Percentiles rank a stretch among this genome's conserved stretches.
Conservation (phyloP, 2,329 filamentous ascomycete species). For the Nemania sp. region DNA sequence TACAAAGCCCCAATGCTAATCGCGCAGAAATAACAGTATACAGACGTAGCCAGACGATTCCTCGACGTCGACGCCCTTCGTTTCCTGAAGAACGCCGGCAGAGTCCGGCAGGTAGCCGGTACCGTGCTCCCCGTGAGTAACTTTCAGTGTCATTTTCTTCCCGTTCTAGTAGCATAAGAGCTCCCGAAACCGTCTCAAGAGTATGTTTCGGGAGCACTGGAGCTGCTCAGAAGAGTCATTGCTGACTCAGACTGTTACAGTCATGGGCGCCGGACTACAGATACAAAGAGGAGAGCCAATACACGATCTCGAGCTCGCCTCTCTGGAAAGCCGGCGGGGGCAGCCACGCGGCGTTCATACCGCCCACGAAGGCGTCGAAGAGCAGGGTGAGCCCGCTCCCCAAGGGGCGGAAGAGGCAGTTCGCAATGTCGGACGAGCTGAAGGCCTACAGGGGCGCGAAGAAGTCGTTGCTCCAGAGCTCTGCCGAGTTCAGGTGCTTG, state of each 20-base stretch:
- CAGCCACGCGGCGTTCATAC: conserved; percentile 4
- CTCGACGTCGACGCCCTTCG: conserved; percentile 25
- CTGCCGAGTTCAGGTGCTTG: conserved; percentile 26
- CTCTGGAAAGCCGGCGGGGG: conserved; percentile 21
- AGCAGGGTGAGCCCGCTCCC: conserved; percentile 17
- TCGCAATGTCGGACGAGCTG: conserved; percentile 21
- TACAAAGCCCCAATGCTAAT: neutral
- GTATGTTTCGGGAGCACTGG: no score
- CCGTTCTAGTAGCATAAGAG: no score
- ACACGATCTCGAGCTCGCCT: conserved; percentile 6
- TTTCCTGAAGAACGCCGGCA: conserved; percentile 30
- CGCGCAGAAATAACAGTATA: conserved; percentile 15
- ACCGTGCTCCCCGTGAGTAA: conserved; percentile 30
- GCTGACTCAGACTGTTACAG: no score
- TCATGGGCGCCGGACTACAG: conserved; percentile 32
- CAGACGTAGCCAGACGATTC: conserved; percentile 28
- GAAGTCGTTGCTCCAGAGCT: conserved; percentile 33
- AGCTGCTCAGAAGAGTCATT: no score
- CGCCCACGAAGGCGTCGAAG: neutral
- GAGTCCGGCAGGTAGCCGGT: conserved; percentile 20
- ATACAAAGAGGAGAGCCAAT: conserved; percentile 17
- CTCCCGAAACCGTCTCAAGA: no score
- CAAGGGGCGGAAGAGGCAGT: conserved; percentile 15
- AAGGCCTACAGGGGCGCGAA: conserved; percentile 21
- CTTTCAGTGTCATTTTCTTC: no score